A percentile compares a stretch with the other conserved stretches of the same genome.
These are phyloP conservation scores for Artomyces pyxidatus DNA, from an alignment of 768 basidiomycete species.

Conservation along the genomic window DNA sequence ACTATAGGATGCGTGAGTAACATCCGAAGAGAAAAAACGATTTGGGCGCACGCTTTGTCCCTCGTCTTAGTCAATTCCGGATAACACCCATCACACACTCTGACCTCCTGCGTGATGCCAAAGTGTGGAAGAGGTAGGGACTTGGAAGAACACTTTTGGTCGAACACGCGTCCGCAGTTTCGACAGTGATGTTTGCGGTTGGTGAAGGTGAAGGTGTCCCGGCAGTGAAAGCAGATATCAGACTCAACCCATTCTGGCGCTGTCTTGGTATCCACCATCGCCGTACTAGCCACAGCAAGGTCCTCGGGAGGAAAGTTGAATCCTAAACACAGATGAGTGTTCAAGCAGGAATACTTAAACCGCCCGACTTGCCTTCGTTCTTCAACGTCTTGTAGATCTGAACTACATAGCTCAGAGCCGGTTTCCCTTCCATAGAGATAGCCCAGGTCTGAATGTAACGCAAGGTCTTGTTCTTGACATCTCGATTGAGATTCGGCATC, in stretches of 20 bases:
- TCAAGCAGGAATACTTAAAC: not conserved
- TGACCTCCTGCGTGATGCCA: constrained; percentile 85
- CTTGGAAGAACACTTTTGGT: constrained; percentile 87
- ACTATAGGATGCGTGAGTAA: constrained; percentile 14
- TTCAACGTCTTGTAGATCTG: constrained; percentile 74
- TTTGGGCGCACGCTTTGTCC: constrained; percentile 43
- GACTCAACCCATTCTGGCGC: constrained; percentile 98
- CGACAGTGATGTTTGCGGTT: constrained; percentile 98
- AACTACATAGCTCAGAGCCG: constrained; percentile 61
- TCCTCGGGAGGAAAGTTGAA: constrained; percentile 82
- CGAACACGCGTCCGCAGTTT: constrained; percentile 96
- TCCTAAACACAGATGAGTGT: constrained; percentile 34
- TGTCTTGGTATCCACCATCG: constrained; percentile 85
- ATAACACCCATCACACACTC: constrained; percentile 89
- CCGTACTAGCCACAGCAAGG: constrained; percentile 55
- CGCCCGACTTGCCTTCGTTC: constrained; percentile 52
- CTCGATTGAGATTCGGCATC: constrained; percentile 63
- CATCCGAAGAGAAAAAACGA: constrained; percentile 1
- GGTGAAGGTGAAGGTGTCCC: constrained; percentile 85
- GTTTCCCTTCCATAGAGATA: constrained; percentile 78
- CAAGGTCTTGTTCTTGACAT: constrained; percentile 76
- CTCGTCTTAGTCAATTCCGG: constrained; percentile 63
- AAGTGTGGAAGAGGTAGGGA: constrained; percentile 82
- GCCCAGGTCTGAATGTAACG: constrained; percentile 91
- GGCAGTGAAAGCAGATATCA: constrained; percentile 88